A percentile compares a stretch with the other conserved stretches of the same genome.
Conservation (phyloP, 805 yeast genomes). For the Saturnispora besseyi region DNA sequence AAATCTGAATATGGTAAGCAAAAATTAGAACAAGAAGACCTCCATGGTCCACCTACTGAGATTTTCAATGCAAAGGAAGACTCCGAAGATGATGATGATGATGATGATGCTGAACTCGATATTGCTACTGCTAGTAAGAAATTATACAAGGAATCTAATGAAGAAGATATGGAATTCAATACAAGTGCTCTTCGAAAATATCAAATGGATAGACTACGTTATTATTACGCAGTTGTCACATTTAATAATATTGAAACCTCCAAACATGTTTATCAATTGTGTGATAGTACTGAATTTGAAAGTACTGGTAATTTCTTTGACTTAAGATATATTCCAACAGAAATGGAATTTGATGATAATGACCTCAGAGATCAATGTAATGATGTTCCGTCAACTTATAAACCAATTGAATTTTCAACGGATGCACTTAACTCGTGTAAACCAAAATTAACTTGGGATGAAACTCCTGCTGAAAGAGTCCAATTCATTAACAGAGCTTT, state of each 20-base stretch:
- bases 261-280: slow-evolving; percentile 64
- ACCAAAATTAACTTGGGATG: slow-evolving; percentile 97
- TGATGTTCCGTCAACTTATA: slow-evolving; percentile 66
- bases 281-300: slow-evolving; percentile 95
- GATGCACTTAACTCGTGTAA: slow-evolving; percentile 95
- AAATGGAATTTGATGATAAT: slow-evolving; percentile 67
- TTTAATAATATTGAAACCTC: slow-evolving; percentile 75
- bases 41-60: slow-evolving; percentile 88
- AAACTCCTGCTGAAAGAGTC: slow-evolving; percentile 85
- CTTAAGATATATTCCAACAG: slow-evolving; percentile 86
- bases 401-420: slow-evolving; percentile 75
- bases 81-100: slow-evolving; percentile 32
- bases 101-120: slow-evolving; percentile 35
- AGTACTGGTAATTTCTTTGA: slow-evolving; percentile 93
- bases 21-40: slow-evolving; percentile 80
- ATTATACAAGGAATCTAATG: slow-evolving; percentile 63
- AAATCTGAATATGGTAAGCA: slow-evolving; percentile 93
- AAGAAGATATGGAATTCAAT: slow-evolving; percentile 68
- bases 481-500: slow-evolving; percentile 72
- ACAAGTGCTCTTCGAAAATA: slow-evolving; percentile 77
- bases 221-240: slow-evolving; percentile 82
- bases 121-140: slow-evolving; percentile 57
- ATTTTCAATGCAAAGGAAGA: slow-evolving; percentile 43
- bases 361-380: slow-evolving; percentile 67
- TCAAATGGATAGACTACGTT: slow-evolving; percentile 86